Evolutionary conservation across 2,329 filamentous ascomycete genomes (phyloP).

Genomic region (Diplocarpon rosae): DNA sequence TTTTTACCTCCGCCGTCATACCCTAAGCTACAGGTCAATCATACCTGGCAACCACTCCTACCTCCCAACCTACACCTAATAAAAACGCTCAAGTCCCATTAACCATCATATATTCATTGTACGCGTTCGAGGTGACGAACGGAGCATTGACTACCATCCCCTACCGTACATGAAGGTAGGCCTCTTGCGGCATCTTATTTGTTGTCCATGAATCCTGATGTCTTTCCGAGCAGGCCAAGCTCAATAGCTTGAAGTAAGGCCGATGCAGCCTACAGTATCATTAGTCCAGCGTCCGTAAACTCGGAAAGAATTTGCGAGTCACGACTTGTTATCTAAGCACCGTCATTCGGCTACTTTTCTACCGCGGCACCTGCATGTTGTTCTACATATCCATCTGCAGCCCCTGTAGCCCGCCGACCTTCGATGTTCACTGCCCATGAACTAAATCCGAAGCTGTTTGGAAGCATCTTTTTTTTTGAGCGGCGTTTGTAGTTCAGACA

Average conservation of each 20-base stretch:
- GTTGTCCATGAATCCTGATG: too few relatives aligned
- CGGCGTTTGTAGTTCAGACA: neutral
- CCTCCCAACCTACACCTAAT: too few relatives aligned
- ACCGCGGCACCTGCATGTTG: neutral
- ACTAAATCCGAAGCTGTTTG: constrained; percentile 1
- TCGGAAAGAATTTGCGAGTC: neutral
- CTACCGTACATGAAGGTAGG: too few relatives aligned
- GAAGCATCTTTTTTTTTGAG: neutral
- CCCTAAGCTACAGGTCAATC: too few relatives aligned
- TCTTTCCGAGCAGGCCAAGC: too few relatives aligned
- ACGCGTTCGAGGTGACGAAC: too few relatives aligned
- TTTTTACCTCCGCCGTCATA: too few relatives aligned
- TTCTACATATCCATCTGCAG: neutral
- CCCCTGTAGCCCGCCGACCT: neutral
- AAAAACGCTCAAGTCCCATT: too few relatives aligned
- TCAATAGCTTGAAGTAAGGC: constrained; percentile 2
- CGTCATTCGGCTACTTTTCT: neutral
- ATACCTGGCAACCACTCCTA: too few relatives aligned
- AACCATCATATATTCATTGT: too few relatives aligned
- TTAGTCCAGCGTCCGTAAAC: neutral
- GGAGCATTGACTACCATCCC: too few relatives aligned
- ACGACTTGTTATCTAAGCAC: neutral
- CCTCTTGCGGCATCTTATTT: too few relatives aligned
- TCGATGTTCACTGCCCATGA: neutral
- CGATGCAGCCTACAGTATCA: constrained; percentile 1